Conservation (phyloP, 2,329 filamentous ascomycete genomes). For the Coniella lustricola region DNA sequence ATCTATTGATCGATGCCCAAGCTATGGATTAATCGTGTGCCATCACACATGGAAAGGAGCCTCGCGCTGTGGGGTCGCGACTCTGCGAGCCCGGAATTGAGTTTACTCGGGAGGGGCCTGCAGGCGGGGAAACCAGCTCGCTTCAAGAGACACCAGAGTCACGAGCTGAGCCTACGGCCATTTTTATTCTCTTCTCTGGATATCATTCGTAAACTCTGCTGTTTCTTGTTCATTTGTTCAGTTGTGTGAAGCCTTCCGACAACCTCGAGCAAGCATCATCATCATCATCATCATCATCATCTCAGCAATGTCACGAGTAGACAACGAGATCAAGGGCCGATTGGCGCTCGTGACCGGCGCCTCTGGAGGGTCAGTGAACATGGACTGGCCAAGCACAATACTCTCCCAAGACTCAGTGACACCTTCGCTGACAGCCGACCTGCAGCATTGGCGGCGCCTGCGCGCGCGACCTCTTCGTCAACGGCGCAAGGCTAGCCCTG, state of each 20-base stretch:
- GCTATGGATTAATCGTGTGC: neutral
- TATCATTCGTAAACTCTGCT: too few species aligned
- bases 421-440: slow-evolving; percentile 4
- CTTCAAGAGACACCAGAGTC: neutral
- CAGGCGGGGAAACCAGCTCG: neutral
- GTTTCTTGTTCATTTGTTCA: neutral
- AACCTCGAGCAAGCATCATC: too few species aligned
- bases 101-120: neutral
- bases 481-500: slow-evolving; percentile 48
- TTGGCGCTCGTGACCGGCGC: slow-evolving; percentile 55
- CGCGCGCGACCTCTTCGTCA: slow-evolving; percentile 45
- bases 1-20: too few species aligned
- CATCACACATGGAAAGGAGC: neutral
- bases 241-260: too few species aligned
- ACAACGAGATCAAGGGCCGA: slow-evolving; percentile 43
- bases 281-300: too few species aligned
- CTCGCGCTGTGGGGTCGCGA: neutral
- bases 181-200: too few species aligned
- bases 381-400: too few species aligned
- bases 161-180: too few species aligned
- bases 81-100: neutral
- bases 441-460: slow-evolving; percentile 56
- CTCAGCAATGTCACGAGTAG: slow-evolving; percentile 17
- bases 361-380: slow-evolving; percentile 46
- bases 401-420: too few species aligned